A percentile compares a stretch with the other conserved stretches of the same genome.
Conservation (phyloP, 345 rosid species). For the Moricandia arvensis region DNA sequence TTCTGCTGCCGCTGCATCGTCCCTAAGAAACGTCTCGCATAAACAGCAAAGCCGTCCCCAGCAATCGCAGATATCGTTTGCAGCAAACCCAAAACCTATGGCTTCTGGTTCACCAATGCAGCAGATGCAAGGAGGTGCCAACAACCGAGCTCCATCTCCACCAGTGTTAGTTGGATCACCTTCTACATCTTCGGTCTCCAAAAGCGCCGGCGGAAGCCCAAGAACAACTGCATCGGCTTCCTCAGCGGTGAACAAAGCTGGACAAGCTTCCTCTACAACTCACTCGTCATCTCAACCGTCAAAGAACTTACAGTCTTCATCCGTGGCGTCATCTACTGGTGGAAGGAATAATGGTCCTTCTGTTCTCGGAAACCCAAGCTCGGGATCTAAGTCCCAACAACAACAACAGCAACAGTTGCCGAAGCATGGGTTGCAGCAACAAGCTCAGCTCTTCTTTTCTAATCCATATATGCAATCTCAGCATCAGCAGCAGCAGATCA, state of each 20-base stretch:
- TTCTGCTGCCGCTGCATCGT: slow-evolving; percentile 43
- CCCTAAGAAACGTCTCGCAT: slow-evolving; percentile 57
- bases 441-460: slow-evolving; percentile 55
- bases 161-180: slow-evolving; percentile 75
- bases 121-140: slow-evolving; percentile 43
- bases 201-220: slow-evolving; percentile 89
- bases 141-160: slow-evolving; percentile 65
- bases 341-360: slow-evolving; percentile 60
- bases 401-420: slow-evolving; percentile 57
- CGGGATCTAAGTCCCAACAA: slow-evolving; percentile 64
- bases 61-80: slow-evolving; percentile 72
- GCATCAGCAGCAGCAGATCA: slow-evolving; percentile 40
- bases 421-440: slow-evolving; percentile 63
- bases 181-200: slow-evolving; percentile 75
- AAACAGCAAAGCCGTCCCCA: slow-evolving; percentile 75
- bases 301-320: slow-evolving; percentile 57
- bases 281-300: slow-evolving; percentile 64
- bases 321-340: slow-evolving; percentile 57
- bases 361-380: slow-evolving; percentile 58
- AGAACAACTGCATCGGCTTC: slow-evolving; percentile 59
- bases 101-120: slow-evolving; percentile 50
- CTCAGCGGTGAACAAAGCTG: slow-evolving; percentile 61
- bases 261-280: slow-evolving; percentile 54
- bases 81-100: slow-evolving; percentile 59
- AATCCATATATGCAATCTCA: slow-evolving; percentile 55